Evolutionary conservation across 371 early-diverging fungal genomes (phyloP).

Genomic region (Mucor saturninus): DNA sequence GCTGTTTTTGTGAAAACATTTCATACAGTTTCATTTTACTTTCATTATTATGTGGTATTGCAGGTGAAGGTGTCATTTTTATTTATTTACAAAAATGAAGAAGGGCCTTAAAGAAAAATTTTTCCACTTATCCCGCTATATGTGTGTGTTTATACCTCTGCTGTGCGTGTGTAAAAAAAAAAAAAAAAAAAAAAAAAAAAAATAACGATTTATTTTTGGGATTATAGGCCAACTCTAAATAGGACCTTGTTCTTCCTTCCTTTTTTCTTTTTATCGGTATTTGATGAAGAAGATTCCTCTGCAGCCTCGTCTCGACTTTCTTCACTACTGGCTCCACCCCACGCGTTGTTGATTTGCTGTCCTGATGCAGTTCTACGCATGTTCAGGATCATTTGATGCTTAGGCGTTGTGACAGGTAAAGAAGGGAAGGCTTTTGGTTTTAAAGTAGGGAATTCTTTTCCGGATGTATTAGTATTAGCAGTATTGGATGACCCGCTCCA

Average conservation of each 20-base stretch:
- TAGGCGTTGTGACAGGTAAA: conserved; percentile 43
- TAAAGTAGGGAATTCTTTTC: conserved; percentile 29
- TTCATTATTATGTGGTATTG: conserved; percentile 19
- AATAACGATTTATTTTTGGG: background rate
- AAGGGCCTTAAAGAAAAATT: background rate
- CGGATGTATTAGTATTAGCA: background rate
- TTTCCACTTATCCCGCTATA: background rate
- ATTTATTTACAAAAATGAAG: conserved; percentile 5
- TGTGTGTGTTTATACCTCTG: too few relatives aligned
- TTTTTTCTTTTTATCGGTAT: conserved; percentile 46
- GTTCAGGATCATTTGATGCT: conserved; percentile 37
- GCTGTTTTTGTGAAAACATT: conserved; percentile 37
- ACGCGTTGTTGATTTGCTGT: conserved; percentile 31
- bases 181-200: background rate
- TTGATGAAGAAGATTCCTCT: conserved; percentile 15
- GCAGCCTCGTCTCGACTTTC: conserved; percentile 8
- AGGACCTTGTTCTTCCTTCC: conserved; percentile 64
- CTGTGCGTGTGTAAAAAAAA: background rate
- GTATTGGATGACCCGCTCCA: conserved; percentile 11
- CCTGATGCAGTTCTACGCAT: conserved; percentile 35
- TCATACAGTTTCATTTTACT: conserved; percentile 33
- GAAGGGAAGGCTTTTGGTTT: conserved; percentile 44
- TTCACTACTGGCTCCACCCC: conserved; percentile 26
- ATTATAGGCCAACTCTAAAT: conserved; percentile 61
- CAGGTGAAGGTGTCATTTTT: conserved; percentile 20